Evolutionary conservation across 1,284 basidiomycete species (phyloP).

Genomic region (Schizopora paradoxa): DNA sequence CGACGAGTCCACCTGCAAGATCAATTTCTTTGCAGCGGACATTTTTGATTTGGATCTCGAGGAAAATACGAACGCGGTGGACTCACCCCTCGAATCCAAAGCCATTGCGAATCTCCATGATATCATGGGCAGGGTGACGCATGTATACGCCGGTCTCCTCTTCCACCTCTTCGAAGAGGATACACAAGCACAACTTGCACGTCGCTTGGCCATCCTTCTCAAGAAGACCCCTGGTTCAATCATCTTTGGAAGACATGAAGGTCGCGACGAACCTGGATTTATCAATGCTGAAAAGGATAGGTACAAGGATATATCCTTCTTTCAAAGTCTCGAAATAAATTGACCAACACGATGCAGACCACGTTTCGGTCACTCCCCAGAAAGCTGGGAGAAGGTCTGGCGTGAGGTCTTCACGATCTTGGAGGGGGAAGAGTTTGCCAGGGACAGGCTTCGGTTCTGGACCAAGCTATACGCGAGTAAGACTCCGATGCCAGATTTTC

Average conservation of each 20-base stretch:
- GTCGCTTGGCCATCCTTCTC: neutral
- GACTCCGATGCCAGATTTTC: too few species aligned
- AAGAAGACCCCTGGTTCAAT: neutral
- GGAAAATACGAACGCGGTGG: neutral
- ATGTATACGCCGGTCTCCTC: neutral
- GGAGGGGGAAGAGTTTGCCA: neutral
- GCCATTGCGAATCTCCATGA: neutral
- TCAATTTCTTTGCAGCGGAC: neutral
- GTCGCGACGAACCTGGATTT: neutral
- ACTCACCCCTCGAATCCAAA: neutral
- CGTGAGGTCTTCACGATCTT: neutral
- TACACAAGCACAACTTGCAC: neutral
- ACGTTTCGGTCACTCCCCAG: neutral
- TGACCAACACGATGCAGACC: neutral
- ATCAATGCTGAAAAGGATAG: neutral
- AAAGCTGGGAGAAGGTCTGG: neutral
- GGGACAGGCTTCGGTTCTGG: too few species aligned
- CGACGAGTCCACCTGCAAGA: neutral
- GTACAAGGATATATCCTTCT: neutral
- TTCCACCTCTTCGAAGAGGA: slow-evolving; percentile 1
- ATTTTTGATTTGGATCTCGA: neutral
- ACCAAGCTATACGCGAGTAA: too few species aligned
- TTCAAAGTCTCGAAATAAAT: neutral
- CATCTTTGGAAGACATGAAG: neutral
- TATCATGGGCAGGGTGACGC: neutral